phyloP scores from a whole-genome alignment of 148 eudicot species.

The Agrostemma githago region DNA sequence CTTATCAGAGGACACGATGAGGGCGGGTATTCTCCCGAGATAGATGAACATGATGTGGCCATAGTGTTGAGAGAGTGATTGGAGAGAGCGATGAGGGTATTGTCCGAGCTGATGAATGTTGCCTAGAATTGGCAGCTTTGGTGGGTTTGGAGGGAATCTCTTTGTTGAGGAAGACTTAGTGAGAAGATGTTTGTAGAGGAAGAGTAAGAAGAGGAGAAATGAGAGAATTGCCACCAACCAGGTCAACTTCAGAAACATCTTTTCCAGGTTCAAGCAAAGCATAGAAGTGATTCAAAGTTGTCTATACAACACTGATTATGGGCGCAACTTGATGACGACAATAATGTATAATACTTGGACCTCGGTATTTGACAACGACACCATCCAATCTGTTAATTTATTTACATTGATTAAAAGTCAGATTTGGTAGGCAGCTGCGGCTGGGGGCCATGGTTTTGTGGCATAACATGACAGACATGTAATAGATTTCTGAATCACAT shows the following conservation, averaged over 20 bases:
- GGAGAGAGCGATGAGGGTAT: constrained; percentile 26
- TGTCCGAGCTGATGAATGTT: constrained; percentile 24
- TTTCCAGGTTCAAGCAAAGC: not conserved
- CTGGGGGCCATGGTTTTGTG: too few relatives aligned
- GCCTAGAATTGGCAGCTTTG: constrained; percentile 13
- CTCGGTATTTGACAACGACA: too few relatives aligned
- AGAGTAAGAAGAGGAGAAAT: constrained; percentile 7
- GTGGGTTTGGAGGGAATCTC: constrained; percentile 23
- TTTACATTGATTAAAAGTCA: too few relatives aligned
- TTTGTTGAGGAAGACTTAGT: not conserved
- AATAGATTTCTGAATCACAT: too few relatives aligned
- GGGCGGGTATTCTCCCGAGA: constrained; percentile 17
- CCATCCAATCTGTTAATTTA: too few relatives aligned
- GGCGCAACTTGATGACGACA: not conserved
- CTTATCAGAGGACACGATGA: constrained; percentile 23
- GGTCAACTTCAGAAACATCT: not conserved
- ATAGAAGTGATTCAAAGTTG: not conserved
- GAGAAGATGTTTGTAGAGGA: constrained; percentile 12
- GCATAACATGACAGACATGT: too few relatives aligned
- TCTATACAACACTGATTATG: not conserved
- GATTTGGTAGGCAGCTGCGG: too few relatives aligned
- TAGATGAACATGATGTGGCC: constrained; percentile 18
- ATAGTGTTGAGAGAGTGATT: constrained; percentile 11
- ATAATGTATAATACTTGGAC: too few relatives aligned
- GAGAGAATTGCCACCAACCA: not conserved